Evolutionary conservation across 1,139 yeast species (phyloP).

Genomic region (Suhomyces choctaworum): DNA sequence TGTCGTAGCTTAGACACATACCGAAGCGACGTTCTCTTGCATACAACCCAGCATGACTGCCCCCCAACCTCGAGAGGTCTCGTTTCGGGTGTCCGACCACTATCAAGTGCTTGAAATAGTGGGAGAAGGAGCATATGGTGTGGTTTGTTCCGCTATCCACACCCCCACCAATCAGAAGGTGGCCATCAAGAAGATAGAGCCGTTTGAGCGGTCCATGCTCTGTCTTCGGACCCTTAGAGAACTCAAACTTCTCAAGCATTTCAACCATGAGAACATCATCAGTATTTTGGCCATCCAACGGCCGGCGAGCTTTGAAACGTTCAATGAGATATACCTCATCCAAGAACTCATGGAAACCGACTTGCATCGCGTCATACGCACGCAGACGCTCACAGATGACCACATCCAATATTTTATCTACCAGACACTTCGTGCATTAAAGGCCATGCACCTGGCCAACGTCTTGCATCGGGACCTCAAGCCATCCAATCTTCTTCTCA

Average conservation of each 20-base stretch:
- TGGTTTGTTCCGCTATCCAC: conserved; percentile 91
- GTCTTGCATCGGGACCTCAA: conserved; percentile 92
- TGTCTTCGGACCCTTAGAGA: conserved; percentile 90
- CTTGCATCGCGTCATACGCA: conserved; percentile 82
- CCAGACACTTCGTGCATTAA: conserved; percentile 86
- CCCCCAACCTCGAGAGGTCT: conserved; percentile 40
- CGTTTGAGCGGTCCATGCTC: conserved; percentile 89
- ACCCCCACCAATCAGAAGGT: conserved; percentile 86
- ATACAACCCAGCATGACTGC: conserved; percentile 3
- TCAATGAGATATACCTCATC: conserved; percentile 85
- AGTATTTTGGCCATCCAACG: conserved; percentile 88
- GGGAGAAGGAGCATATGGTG: conserved; percentile 99
- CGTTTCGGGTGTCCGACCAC: conserved; percentile 85
- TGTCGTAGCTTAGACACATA: too few relatives aligned
- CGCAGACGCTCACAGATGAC: conserved; percentile 84
- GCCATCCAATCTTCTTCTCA: conserved; percentile 82
- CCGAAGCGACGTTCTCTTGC: too few relatives aligned
- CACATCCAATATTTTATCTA: conserved; percentile 92
- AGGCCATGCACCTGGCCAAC: conserved; percentile 86
- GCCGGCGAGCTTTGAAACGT: conserved; percentile 72
- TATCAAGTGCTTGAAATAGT: conserved; percentile 79
- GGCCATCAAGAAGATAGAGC: conserved; percentile 73
- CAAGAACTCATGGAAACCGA: conserved; percentile 98
- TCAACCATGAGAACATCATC: conserved; percentile 88
- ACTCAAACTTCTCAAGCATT: conserved; percentile 81